Evolutionary conservation across 2,329 filamentous ascomycete species (phyloP), one percentile per base, ranked within the genome.

Genomic region (Pseudopithomyces chartarum): DNA sequence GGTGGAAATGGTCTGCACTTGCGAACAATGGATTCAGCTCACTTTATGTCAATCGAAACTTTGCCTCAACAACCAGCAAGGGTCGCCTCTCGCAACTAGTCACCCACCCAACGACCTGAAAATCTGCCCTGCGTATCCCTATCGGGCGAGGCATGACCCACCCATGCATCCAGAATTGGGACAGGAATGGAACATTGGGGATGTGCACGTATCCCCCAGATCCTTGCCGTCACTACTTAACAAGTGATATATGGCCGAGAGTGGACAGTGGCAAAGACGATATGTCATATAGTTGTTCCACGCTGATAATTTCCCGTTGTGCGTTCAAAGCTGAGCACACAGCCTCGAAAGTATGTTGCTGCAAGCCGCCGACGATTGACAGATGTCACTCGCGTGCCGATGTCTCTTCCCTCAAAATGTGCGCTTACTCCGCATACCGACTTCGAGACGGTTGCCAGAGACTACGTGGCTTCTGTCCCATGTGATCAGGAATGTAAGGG

Each of bases 161-260:
- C 44, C 51, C 17, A 40, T 45, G 26, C 11, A 39, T 48, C 46
- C 39, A 49, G 43, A 51, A 53, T 36, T 26, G 49, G 51, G 43
- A 51, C 58, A 48, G 58, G 58, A 61, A 61, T 58, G 56, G 47
- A 39, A 34, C 40, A 20, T n/a, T 49, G 23, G 48, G 52, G 44
- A 45, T 33, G 33, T n/a, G 22, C 36, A 42, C 42, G 45, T 39
- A 58, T 54, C 45, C 47, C 39, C 48, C 47, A 22, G 38, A 54
- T 46, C 23, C 20, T n/a, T 51, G 33, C 38, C 38, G 23, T 26
- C 3, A 17, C 19, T 34, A 32, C 15, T 52, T 15, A 10, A 36
- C 19, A 15, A 29, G 29, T 29, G 6, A 17, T n/a, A 22, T 17
- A 40, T 23, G 12, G 23, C 36, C 19, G 22, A 23, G 6, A 13